These are phyloP conservation scores for Pistacia integerrima DNA, from an alignment of 345 rosid genomes.

Conservation along the genomic window DNA sequence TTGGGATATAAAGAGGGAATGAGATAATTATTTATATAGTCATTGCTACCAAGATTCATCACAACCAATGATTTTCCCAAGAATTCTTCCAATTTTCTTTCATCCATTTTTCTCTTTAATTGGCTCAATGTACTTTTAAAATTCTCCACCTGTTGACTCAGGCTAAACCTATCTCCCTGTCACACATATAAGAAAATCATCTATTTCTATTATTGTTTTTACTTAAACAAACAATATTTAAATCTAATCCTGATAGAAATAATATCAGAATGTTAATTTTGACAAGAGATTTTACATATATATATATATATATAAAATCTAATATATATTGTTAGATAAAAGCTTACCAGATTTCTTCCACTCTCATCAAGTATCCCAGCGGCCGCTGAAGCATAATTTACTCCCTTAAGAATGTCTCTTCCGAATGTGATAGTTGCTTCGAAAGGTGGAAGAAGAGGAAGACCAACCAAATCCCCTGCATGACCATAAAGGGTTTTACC, in stretches of 20 bases:
- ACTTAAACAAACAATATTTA: too few species aligned
- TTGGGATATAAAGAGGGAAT: conserved; percentile 56
- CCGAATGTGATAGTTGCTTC: conserved; percentile 40
- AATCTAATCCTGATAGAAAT: too few species aligned
- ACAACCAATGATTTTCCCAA: conserved; percentile 61
- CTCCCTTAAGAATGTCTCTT: conserved; percentile 47
- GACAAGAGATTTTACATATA: too few species aligned
- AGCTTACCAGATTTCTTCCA: conserved; percentile 51
- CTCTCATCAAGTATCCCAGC: conserved; percentile 77
- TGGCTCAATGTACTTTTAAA: conserved; percentile 58
- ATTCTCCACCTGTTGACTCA: conserved; percentile 60
- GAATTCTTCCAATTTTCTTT: conserved; percentile 27
- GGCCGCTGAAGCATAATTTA: conserved; percentile 90
- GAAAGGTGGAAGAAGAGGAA: conserved; percentile 67
- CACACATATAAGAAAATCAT: not conserved
- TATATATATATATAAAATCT: too few species aligned
- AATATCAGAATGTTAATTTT: too few species aligned
- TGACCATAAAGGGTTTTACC: not conserved
- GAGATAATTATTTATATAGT: conserved; percentile 79
- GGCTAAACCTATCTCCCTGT: conserved; percentile 71
- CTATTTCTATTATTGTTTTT: too few species aligned
- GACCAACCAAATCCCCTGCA: conserved; percentile 62
- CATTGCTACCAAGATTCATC: conserved; percentile 71
- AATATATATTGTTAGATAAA: too few species aligned
- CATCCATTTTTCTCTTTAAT: conserved; percentile 33